phyloP scores from a whole-genome alignment of 2,329 filamentous ascomycete species.

The Phaeosphaeria sp. region DNA sequence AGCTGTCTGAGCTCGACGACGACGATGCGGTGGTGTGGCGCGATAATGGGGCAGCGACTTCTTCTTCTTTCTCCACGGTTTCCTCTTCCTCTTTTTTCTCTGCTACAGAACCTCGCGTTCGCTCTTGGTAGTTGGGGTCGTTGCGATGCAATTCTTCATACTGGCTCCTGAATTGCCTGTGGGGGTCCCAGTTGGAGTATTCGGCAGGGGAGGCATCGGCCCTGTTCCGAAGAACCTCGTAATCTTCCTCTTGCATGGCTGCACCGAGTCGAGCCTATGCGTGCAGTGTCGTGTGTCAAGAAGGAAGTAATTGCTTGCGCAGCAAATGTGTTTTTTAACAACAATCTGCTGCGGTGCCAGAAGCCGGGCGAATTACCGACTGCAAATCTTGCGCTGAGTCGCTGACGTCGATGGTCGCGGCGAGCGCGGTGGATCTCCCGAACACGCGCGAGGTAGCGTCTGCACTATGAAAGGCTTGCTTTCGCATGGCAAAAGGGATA shows the following conservation, averaged over 20 bases:
- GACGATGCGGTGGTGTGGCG: slow-evolving; percentile 31
- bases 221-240: slow-evolving; percentile 35
- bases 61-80: slow-evolving; percentile 16
- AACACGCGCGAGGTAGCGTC: neutral
- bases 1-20: slow-evolving; percentile 23
- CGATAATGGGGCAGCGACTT: slow-evolving; percentile 29
- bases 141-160: slow-evolving; percentile 30
- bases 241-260: slow-evolving; percentile 42
- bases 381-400: slow-evolving; percentile 3
- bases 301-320: neutral
- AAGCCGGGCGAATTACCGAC: neutral
- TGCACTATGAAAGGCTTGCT: neutral
- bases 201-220: slow-evolving; percentile 34
- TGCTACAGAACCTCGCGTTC: slow-evolving; percentile 6
- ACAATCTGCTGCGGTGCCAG: neutral
- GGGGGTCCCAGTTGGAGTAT: slow-evolving; percentile 40
- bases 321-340: neutral
- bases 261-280: neutral
- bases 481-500: neutral
- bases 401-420: slow-evolving; percentile 1
- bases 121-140: slow-evolving; percentile 23
- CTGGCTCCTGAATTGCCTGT: slow-evolving; percentile 31
- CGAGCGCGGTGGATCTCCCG: slow-evolving; percentile 1
- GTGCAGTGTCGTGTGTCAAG: neutral
- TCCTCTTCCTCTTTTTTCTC: slow-evolving; percentile 13